Evolutionary conservation across 345 rosid genomes (phyloP), one percentile per base, ranked within the genome.

Genomic region (Brassica cretica): DNA sequence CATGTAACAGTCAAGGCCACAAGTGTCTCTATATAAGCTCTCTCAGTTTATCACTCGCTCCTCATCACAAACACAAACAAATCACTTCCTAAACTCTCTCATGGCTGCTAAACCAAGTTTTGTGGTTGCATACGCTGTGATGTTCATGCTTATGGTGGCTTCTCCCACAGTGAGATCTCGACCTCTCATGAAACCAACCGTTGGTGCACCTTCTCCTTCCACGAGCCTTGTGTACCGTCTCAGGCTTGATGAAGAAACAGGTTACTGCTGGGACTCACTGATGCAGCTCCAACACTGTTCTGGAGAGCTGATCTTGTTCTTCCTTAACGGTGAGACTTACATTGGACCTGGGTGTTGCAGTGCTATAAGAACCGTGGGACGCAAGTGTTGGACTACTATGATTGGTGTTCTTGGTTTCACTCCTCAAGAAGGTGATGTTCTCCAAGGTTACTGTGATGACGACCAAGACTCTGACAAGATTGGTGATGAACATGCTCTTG

Each of bases 281-380:
- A 75, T 88, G 62, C 86, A 88, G 80, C 91, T 91, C 8, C 92
- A 91, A 70, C 80, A 93, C n/a, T 91, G 98, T 62, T 85, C 91
- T 0, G 96, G 92, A 0, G 97, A 89, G 84, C 74, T 93, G 2
- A 71, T 88, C 39, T n/a, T 87, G 55, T 93, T 93, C 80, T 93
- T 93, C 74, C 81, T 91, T 67, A 87, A 89, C 15, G 95, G 95
- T 3, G 97, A 93, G 79, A 85, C 91, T 5, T 80, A 86, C 53
- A 16, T 90, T 7, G 98, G 97, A 1, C 78, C 74, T 0, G 64
- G 84, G 11, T 93, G 97, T 27, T 91, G 98, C 74, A 62, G 69
- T 5, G 98, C 94, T 14, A 86, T 93, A 19, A 80, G 82, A 32
- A 85, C 79, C 9, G 74, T 93, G 51, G 73, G 84, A 33, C 68